Evolutionary conservation across 1,139 yeast genomes (phyloP), one percentile per base, ranked within the genome.

Genomic region (Blastobotrys illinoisensis): DNA sequence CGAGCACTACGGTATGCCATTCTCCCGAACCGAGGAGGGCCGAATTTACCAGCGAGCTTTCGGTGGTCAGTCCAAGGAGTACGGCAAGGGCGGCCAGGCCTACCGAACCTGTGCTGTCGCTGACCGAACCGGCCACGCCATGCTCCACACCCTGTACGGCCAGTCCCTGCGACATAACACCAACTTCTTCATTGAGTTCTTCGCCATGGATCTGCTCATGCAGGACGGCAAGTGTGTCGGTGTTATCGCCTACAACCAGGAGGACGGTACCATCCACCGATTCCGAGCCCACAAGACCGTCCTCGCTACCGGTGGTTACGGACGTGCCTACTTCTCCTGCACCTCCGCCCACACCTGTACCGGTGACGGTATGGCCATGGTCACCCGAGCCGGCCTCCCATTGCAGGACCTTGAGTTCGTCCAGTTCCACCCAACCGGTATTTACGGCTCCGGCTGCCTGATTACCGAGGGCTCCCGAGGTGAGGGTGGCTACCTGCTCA

Each of bases 391-490:
- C 56, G 99, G 99, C 59, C 83, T 91, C 74, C 99, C 99, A 56
- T 80, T 91, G 70, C 97, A 93, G 78, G 99, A 93, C 77, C 79
- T 91, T 77, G 99, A 93, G 77, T 93, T 93, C 70, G 93, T 93
- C 60, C 99, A 93, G 78, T 93, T 93, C 91, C 99, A 93, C 76
- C 99, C 99, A 60, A 90, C 98, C 45, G 99, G 99, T 81, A 93
- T 93, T 73, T 93, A 93, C 74, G 99, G 99, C 58, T 90, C 98
- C 50, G 99, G 99, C 62, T 93, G 98, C 79, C 79, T 93, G 78
- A 93, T 93, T 72, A 93, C 99, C 59, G 99, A 93, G 77, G 99
- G 99, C 77, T 96, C 97, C 63, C 88, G 99, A 80, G 99, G 99
- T 81, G 99, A 93, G 79, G 99, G 99, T 82, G 99, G 99, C 62